Evolutionary conservation across 306 rosid genomes (phyloP).

Genomic region (Malus fusca): DNA sequence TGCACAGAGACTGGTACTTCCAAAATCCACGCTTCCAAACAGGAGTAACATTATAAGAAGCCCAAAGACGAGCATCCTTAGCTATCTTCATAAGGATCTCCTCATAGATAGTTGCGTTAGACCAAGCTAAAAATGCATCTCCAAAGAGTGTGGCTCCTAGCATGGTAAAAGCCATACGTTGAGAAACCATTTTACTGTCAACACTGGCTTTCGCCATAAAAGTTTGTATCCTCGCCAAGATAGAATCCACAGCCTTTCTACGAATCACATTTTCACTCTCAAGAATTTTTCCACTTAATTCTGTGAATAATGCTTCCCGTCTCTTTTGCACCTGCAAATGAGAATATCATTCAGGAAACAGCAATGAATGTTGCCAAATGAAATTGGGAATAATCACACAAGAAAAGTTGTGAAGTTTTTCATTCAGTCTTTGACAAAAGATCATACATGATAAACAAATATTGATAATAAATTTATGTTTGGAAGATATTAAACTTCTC

Average conservation of each 20-base stretch:
- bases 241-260: conserved; percentile 37
- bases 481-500: neutral
- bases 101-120: conserved; percentile 67
- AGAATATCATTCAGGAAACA: neutral
- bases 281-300: conserved; percentile 39
- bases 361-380: neutral
- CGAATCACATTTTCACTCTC: conserved; percentile 39
- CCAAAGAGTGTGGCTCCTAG: conserved; percentile 70
- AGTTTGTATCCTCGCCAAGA: conserved; percentile 40
- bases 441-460: neutral
- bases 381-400: conserved; percentile 1
- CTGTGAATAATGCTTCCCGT: conserved; percentile 45
- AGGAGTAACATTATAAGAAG: conserved; percentile 63
- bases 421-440: neutral
- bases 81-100: conserved; percentile 74
- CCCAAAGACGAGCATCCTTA: conserved; percentile 74
- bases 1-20: conserved; percentile 55
- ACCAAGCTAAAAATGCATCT: conserved; percentile 61
- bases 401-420: neutral
- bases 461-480: neutral
- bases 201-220: conserved; percentile 30
- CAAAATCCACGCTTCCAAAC: conserved; percentile 73
- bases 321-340: conserved; percentile 47
- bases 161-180: conserved; percentile 70
- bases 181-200: conserved; percentile 57